Conservation (phyloP, 768 basidiomycete species). For the Podaxis mareebaensis region DNA sequence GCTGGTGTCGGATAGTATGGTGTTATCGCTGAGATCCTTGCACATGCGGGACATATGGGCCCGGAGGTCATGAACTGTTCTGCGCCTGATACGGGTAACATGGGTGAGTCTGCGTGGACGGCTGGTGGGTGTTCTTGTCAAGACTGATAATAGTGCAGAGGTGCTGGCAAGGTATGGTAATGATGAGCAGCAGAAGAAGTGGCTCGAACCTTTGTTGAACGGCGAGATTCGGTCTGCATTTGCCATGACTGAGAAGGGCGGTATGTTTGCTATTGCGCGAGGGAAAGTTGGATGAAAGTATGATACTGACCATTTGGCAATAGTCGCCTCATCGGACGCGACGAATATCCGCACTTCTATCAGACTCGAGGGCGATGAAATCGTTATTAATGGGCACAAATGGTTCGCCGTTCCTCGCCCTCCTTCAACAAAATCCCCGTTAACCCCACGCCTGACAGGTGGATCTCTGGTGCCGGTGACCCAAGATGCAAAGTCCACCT, state of each 20-base stretch:
- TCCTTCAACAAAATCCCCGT: background rate
- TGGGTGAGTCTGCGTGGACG: slow-evolving; percentile 59
- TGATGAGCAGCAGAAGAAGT: slow-evolving; percentile 86
- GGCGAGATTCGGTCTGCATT: slow-evolving; percentile 95
- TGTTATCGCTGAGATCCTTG: slow-evolving; percentile 95
- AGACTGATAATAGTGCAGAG: slow-evolving; percentile 54
- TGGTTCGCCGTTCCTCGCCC: slow-evolving; percentile 52
- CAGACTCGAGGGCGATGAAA: slow-evolving; percentile 78
- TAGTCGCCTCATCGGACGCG: slow-evolving; percentile 94
- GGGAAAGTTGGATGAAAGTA: background rate
- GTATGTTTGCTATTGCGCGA: slow-evolving; percentile 35
- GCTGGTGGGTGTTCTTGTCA: background rate
- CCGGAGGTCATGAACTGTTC: slow-evolving; percentile 92
- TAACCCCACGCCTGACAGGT: slow-evolving; percentile 48
- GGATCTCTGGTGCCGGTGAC: slow-evolving; percentile 97
- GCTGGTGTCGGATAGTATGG: slow-evolving; percentile 64
- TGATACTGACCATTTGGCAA: background rate
- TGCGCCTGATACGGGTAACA: slow-evolving; percentile 97
- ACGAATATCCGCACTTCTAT: slow-evolving; percentile 93
- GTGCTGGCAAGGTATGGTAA: slow-evolving; percentile 95
- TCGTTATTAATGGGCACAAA: slow-evolving; percentile 96
- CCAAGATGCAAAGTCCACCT: slow-evolving; percentile 88
- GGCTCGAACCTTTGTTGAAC: slow-evolving; percentile 84
- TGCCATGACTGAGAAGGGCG: slow-evolving; percentile 94
- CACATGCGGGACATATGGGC: slow-evolving; percentile 78